Evolutionary conservation across 192 early-diverging fungal genomes (phyloP), one percentile per base, ranked within the genome.

Genomic region (Chytriomyces sp.): DNA sequence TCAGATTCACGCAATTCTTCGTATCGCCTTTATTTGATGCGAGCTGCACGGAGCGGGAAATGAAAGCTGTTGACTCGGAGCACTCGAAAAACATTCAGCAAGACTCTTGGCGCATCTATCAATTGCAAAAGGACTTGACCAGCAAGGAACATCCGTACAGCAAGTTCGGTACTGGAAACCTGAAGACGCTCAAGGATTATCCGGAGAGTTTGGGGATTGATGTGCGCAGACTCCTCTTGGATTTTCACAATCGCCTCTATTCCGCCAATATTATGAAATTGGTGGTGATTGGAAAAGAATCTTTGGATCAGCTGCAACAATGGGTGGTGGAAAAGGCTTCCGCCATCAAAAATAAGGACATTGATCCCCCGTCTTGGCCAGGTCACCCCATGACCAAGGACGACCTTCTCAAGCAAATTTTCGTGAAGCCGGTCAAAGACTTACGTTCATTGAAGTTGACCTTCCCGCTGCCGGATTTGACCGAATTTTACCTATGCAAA

Each of bases 241-340:
- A 94, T 53, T 97, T 97, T 59, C 91, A 99, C 70, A 83, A 84
- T 12, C 84, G 85, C 62, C 94, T 94, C 78, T 99, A 99, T 77
- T 94, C 93, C 32, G 90, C 94, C 17, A 96, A 98, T 73, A 92
- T 99, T 31, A 98, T 97, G 96, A 92, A 92, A 80, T 82, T 97
- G 19, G 91, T 91, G 36, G 81, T 99, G 19, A 73, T 96, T 12
- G 97, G 95, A 31, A 84, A 88, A 32, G 94, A 99, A 76, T 82
- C 94, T 4, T 77, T 99, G 64, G 93, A 95, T 70, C 79, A 89
- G 77, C 82, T 99, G 73, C 83, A 86, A n/a, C 78, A 90, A 63
- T 93, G 92, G 95, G 87, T 87, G 0, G 91, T 93, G 39, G 79
- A 88, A 25, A 90, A 88, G 74, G 94, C 98, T 67, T 90, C 91